phyloP scores from a whole-genome alignment of 805 yeast species.

The Ogataea ramenticola region DNA sequence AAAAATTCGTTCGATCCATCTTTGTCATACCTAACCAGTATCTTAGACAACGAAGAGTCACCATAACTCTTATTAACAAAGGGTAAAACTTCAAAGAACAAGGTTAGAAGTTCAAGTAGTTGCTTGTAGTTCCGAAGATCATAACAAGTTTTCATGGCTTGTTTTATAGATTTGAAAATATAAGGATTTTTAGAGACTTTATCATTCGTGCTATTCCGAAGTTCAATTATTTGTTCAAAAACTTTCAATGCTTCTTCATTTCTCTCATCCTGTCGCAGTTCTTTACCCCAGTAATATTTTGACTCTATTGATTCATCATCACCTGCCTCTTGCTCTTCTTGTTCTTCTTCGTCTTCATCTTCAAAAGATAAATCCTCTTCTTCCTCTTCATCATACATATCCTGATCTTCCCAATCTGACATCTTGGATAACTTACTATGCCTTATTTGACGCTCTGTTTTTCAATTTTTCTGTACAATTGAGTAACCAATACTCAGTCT shows the following conservation, averaged over 20 bases:
- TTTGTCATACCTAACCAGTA: slow-evolving; percentile 21
- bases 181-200: slow-evolving; percentile 9
- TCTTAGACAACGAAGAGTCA: slow-evolving; percentile 23
- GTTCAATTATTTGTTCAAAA: slow-evolving; percentile 15
- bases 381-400: slow-evolving; percentile 29
- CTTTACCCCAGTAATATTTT: slow-evolving; percentile 26
- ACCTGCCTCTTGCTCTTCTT: slow-evolving; percentile 5
- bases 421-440: slow-evolving; percentile 7
- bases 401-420: slow-evolving; percentile 31
- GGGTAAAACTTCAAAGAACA: slow-evolving; percentile 13
- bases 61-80: slow-evolving; percentile 16
- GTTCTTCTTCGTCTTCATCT: slow-evolving; percentile 20
- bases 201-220: background rate
- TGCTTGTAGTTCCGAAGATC: slow-evolving; percentile 10
- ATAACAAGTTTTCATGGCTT: slow-evolving; percentile 22
- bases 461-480: no score
- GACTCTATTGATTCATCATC: slow-evolving; percentile 16
- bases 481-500: no score
- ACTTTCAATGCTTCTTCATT: slow-evolving; percentile 16
- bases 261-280: slow-evolving; percentile 25
- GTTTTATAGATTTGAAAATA: slow-evolving; percentile 27
- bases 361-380: slow-evolving; percentile 25
- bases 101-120: slow-evolving; percentile 9
- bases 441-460: no score
- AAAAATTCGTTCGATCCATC: slow-evolving; percentile 11